Evolutionary conservation across 1,284 basidiomycete species (phyloP), one percentile per base, ranked within the genome.

Genomic region (Hemileia vastatrix): DNA sequence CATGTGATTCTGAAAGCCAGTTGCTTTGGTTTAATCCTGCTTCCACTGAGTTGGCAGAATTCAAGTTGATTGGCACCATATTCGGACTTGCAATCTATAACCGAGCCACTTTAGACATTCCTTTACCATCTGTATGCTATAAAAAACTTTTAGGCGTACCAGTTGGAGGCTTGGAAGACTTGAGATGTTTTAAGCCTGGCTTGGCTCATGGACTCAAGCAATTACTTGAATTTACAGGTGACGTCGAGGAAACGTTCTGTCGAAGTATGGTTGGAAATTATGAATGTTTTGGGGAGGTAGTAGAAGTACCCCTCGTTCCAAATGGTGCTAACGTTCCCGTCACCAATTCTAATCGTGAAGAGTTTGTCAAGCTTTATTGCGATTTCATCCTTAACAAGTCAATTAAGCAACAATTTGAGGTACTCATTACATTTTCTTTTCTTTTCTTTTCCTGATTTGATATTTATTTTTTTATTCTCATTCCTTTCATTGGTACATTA

Each of bases 1-100:
- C 33, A n/a, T 43, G 33, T 43, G 69, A 71, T 54, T 52, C 64
- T 1, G 70, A 67, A 1, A 63, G 64, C 18, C 31, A 67, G 9
- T 49, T 70, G 40, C 63, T 63, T 49, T 73, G 67, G 65, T 72
- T 73, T 65, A 72, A 73, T 47, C 71, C 71, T 4, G 68, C 67
- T 8, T 59, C 61, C 11, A 54, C 64, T 19, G 70, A 69, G 32
- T 59, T 64, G 5, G 71, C 68, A 52, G 70, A 72, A 36, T 73
- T 63, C 52, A 66, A 66, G 54, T 64, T 73, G 19, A 64, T 72
- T 31, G 71, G 71, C 4, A 67, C 66, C 2, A 65, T 69, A 0
- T 51, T 71, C 9, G 70, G 70, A 0, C 53, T 73, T 1, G 71
- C 69, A 2, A 48, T 67, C 54, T 73, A 70, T 58, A 69, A 73